A percentile compares a stretch with the other conserved stretches of the same genome.
Evolutionary conservation across 192 early-diverging fungal genomes (phyloP).

Genomic region (Backusella liffmaniae): DNA sequence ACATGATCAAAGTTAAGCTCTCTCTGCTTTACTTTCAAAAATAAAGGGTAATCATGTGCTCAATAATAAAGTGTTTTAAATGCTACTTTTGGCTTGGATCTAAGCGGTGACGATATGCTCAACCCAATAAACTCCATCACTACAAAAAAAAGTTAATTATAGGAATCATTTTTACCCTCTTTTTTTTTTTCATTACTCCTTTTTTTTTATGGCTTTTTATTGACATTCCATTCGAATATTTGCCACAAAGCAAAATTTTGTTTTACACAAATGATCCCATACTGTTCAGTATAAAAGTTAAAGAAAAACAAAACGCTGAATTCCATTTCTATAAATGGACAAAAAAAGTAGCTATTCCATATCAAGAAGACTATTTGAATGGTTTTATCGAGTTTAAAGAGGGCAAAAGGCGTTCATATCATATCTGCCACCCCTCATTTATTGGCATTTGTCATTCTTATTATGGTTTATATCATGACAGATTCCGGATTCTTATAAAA

Average conservation of each 20-base stretch:
- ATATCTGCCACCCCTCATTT: not conserved
- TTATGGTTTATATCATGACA: not conserved
- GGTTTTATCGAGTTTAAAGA: not conserved
- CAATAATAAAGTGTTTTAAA: too few species aligned
- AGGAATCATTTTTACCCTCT: too few species aligned
- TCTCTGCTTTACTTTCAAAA: too few species aligned
- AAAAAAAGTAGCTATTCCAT: not conserved
- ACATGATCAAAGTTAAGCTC: not conserved
- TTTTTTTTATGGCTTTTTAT: not conserved
- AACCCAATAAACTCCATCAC: too few species aligned
- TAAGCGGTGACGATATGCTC: too few species aligned
- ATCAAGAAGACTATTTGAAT: not conserved
- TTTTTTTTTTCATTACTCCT: not conserved
- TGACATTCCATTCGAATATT: constrained; percentile 7
- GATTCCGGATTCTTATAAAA: not conserved
- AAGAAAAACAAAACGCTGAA: not conserved
- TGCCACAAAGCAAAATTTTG: not conserved
- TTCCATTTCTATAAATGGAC: not conserved
- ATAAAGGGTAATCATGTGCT: too few species aligned
- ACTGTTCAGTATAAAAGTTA: not conserved
- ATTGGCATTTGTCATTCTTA: not conserved
- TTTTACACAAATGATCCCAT: not conserved
- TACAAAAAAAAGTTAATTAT: too few species aligned
- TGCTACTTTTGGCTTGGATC: too few species aligned
- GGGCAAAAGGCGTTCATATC: not conserved